Evolutionary conservation across 148 eudicot genomes (phyloP), one percentile per base, ranked within the genome.

Genomic region (Diospyros kaki): DNA sequence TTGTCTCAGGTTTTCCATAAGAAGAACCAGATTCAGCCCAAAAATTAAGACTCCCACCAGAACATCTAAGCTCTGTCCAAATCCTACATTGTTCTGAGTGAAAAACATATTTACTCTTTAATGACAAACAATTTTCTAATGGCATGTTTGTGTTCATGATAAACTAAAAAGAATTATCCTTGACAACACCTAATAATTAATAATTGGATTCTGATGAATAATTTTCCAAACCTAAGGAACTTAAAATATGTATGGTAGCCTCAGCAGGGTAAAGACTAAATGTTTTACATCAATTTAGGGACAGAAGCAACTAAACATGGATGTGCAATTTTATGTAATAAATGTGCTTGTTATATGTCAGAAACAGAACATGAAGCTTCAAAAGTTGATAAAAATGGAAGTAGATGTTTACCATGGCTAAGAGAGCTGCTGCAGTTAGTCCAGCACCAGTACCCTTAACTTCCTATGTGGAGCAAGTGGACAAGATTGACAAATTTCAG

Each of bases 381-480:
- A n/a, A 48, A 46, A 71, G 41, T 14, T 41, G 12, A 15, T 70
- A 74, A 15, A 9, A 67, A 73, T 9, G 2, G 50, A 17, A 67
- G 1, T 2, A 41, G 15, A 40, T 63, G 62, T 73, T 82, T 92
- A 95, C 98, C 98, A 95, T 95, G 74, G 86, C 93, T 77, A 95
- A 86, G 59, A 95, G 91, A 81, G 88, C 90, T 79, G 98, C 97
- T 50, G 97, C 98, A 76, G 97, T 88, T 78, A 95, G 80, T 69
- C 98, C 98, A 62, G 98, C 97, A 79, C 98, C 98, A 67, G 86
- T 71, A 55, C 98, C 98, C 81, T 95, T 92, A 77, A 95, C 92
- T 84, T 95, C 98, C 98, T 95, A 81, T 52, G 77, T 64, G 18
- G 68, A 51, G 59, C 44, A 44, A 81, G 58, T 38, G 54, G 51